Evolutionary conservation across 2,329 filamentous ascomycete species (phyloP), one percentile per base, ranked within the genome.

Genomic region (Talaromyces sp.): DNA sequence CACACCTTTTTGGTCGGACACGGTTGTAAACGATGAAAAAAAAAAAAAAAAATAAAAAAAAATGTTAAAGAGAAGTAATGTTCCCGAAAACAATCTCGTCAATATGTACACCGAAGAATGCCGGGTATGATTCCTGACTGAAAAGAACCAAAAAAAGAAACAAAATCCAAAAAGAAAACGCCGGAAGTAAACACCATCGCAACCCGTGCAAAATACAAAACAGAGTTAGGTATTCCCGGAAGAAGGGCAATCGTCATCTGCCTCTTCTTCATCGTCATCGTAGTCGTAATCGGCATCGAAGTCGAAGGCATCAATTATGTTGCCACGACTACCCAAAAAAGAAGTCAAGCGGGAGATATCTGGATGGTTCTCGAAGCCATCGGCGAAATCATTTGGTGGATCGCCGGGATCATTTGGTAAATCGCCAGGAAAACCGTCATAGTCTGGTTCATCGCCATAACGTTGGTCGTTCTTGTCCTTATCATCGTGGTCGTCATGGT

Each of bases 231-330:
- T 61, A 21, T 51, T 21, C 55, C 10, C 48, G 7, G 48, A 52
- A 52, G 48, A 52, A 12, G 26, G 17, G 26, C 48, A 52, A n/a
- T 55, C 41, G 3, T 35, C 41, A 9, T 51, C 57, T 8, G 26
- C 17, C 19, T 55, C 52, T 48, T 59, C 59, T 8, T 35, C 46
- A 2, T 61, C 59, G 3, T 27, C 48, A 29, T 60, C 59, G 17
- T 21, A 38, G 41, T 61, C 50, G 41, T 58, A 43, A 12, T 55
- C 51, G 12, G 48, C 54, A 19, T 58, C 8, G n/a, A 58, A 58
- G 41, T 57, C 52, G n/a, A 61, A 56, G 43, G 59, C 59, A 41
- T 61, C 54, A 8, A 56, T 27, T 46, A 52, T 19, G 27, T 17
- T 14, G 21, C 6, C 48, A 29, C 48, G 48, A 19, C 19, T n/a